Conservation (phyloP, 2,329 filamentous ascomycete species). For the Venturia pyrina region DNA sequence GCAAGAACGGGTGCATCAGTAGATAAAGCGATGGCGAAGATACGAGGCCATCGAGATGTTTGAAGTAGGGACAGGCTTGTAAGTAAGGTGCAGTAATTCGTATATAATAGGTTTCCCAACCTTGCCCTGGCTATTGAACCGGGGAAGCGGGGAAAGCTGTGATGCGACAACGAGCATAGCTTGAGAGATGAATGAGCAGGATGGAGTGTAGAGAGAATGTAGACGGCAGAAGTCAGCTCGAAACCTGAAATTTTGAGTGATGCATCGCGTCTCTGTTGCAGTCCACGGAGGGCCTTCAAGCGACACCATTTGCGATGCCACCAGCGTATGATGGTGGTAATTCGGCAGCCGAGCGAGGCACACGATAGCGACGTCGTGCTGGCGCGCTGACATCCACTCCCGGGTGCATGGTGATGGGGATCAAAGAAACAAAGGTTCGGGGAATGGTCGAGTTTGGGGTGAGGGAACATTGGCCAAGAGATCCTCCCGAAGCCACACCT, state of each 20-base stretch:
- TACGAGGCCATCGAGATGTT: not conserved
- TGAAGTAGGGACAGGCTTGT: too few relatives aligned
- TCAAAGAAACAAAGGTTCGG: not conserved
- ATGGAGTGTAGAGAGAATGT: too few relatives aligned
- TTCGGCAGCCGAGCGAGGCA: not conserved
- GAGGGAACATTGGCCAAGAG: not conserved
- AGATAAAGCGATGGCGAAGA: constrained; percentile 15
- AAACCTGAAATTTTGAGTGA: too few relatives aligned
- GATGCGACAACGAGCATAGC: too few relatives aligned
- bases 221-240: too few relatives aligned
- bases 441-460: not conserved
- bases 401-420: not conserved
- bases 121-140: too few relatives aligned
- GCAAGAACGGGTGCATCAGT: constrained; percentile 23
- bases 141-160: too few relatives aligned
- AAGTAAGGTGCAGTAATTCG: too few relatives aligned
- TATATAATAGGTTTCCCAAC: too few relatives aligned
- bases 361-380: not conserved
- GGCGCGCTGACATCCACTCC: not conserved
- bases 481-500: not conserved
- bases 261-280: too few relatives aligned
- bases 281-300: not conserved
- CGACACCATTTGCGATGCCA: not conserved
- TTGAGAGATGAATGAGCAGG: too few relatives aligned
- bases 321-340: not conserved